These are phyloP conservation scores for Neurospora crassa DNA, from an alignment of 2,329 filamentous ascomycete genomes.

Conservation along the genomic window DNA sequence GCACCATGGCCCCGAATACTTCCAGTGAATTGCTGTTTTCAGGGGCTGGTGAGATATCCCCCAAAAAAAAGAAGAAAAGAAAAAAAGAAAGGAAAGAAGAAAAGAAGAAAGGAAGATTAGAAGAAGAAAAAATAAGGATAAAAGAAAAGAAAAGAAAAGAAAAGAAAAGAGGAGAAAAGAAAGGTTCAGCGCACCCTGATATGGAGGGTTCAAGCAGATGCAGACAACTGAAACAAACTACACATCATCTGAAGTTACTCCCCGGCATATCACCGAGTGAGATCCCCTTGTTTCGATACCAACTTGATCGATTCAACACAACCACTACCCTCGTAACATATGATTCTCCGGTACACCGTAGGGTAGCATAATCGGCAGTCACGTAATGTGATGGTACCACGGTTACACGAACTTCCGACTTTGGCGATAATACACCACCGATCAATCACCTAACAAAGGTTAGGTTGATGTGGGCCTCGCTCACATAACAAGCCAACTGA, in stretches of 20 bases:
- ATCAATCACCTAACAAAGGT: background rate
- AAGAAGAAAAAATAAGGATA: too few relatives aligned
- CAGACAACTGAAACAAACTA: background rate
- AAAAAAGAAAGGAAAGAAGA: too few relatives aligned
- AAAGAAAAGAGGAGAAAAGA: too few relatives aligned
- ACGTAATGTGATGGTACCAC: background rate
- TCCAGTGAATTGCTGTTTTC: background rate
- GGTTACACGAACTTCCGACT: background rate
- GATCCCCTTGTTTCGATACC: background rate
- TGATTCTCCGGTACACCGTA: background rate
- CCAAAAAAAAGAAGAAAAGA: too few relatives aligned
- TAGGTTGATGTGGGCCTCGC: too few relatives aligned
- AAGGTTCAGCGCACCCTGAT: background rate
- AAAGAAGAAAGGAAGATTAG: too few relatives aligned
- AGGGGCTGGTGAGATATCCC: background rate
- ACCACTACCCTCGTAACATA: background rate
- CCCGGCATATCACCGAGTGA: background rate
- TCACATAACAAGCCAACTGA: too few relatives aligned
- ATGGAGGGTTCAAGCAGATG: background rate
- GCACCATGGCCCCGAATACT: background rate
- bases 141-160: too few relatives aligned
- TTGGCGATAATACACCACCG: background rate
- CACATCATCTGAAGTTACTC: background rate
- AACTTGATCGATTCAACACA: background rate
- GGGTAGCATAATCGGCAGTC: background rate